Base-by-base conservation (phyloP, 345 rosid genomes). In the Eucalyptus guilfoylei region DNA sequence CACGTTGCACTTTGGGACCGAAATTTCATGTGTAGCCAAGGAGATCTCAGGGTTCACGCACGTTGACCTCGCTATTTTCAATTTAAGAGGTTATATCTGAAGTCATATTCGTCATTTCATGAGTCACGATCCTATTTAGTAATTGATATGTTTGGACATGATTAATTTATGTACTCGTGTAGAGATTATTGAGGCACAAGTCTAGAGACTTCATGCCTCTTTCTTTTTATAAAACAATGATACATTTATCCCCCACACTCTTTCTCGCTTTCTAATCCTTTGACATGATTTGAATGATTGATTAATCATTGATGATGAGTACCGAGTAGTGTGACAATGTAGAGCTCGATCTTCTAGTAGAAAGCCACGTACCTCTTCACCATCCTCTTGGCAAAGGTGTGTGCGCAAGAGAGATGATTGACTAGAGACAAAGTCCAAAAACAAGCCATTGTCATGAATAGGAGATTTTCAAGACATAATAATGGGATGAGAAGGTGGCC, bases 91-190 rank as follows among this genome's bases (percentile, higher is more conserved):
- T 28, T 12, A 60, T 28, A 10, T 58, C 0, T 5, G 0, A 62
- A 62, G 16, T 13, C 2, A 28, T 13, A 4, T 62, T 62, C 1
- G 1, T 62, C 8, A 30, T 0, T 28, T 62, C 34, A 62, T 3
- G 0, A 62, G 0, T 1, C 17, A 62, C 34, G 3, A 2, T 62
- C 8, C 3, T 62, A 62, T 28, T 30, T 13, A 28, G 13, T 28
- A 28, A 60, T 60, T 12, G 1, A 28, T 11, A 28, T 60, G 14
- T 6, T 6, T 26, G 4, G 8, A 60, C 4, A 12, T 0, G 1
- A 4, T 6, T 60, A 1, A 60, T 60, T 60, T 6, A 28, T 8
- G 0, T 60, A 11, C 3, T 60, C 16, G 11, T 11, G 3, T 0
- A 60, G 4, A 26, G 4, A 28, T 12, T 60, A 28, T 60, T 3